Evolutionary conservation across 78 protist genomes (phyloP).

Genomic region (Dictyostelium firmibasis): DNA sequence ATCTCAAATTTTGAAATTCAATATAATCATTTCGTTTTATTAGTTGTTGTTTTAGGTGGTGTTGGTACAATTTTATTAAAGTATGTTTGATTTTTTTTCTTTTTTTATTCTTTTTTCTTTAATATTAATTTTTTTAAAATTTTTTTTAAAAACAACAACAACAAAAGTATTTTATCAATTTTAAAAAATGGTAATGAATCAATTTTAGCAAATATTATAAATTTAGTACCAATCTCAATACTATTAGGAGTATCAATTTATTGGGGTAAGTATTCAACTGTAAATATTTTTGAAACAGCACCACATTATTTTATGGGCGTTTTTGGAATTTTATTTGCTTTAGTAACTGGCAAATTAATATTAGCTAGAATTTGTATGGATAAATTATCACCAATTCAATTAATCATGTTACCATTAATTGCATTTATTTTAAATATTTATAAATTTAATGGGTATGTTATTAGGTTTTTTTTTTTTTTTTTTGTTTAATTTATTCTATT

Average conservation of each 20-base stretch:
- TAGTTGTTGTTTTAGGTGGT: neutral
- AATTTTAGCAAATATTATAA: neutral
- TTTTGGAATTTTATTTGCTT: conserved; percentile 62
- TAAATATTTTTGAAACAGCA: neutral
- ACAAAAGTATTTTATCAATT: conserved; percentile 2
- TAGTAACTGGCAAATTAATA: conserved; percentile 52
- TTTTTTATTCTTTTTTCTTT: neutral
- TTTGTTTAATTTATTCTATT: neutral
- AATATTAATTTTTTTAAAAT: neutral
- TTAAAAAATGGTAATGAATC: conserved; percentile 16
- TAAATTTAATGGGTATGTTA: conserved; percentile 7
- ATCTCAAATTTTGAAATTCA: neutral
- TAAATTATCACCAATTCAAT: conserved; percentile 23
- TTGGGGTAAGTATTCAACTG: conserved; percentile 28
- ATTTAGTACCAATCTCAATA: conserved; percentile 37
- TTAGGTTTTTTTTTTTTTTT: neutral
- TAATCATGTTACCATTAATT: conserved; percentile 43
- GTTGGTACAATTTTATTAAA: conserved; percentile 29
- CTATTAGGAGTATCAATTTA: neutral
- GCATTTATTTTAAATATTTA: neutral
- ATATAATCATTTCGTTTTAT: neutral
- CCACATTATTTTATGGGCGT: conserved; percentile 50
- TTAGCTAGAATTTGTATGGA: conserved; percentile 75
- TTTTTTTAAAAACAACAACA: neutral
- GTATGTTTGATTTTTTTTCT: neutral